Percentiles rank a stretch among this genome's conserved stretches.
Conservation (phyloP, 805 yeast species). For the Kodamaea neixiangensis region DNA sequence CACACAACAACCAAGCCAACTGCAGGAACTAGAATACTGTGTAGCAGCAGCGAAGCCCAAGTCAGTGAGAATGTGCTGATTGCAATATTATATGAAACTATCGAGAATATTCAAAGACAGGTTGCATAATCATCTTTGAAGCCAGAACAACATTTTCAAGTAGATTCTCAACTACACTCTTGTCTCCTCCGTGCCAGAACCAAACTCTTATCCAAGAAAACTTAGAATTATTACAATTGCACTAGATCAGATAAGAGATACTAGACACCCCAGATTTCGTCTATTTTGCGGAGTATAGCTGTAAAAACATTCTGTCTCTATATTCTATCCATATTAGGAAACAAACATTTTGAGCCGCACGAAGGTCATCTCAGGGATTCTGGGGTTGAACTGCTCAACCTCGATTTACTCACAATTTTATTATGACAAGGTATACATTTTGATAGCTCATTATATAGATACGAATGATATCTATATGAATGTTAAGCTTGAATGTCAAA, state of each 20-base stretch:
- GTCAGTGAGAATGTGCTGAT: no score
- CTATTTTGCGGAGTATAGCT: conserved; percentile 3
- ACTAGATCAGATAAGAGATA: not conserved
- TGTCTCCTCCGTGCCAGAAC: no score
- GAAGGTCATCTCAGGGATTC: conserved; percentile 12
- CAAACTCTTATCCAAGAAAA: no score
- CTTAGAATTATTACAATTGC: no score
- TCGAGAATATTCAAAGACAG: no score
- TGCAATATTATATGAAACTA: no score
- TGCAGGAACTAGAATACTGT: no score
- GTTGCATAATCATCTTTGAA: no score
- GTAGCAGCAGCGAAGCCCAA: no score
- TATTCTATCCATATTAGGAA: conserved; percentile 5
- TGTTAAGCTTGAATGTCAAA: not conserved
- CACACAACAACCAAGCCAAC: no score
- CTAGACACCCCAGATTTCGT: conserved; percentile 2
- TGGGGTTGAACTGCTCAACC: not conserved
- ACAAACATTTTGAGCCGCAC: conserved; percentile 10
- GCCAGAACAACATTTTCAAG: no score
- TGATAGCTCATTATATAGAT: not conserved
- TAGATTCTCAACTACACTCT: no score
- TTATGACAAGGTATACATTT: not conserved
- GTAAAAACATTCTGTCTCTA: conserved; percentile 1
- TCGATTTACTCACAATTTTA: not conserved
- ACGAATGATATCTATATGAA: not conserved